Evolutionary conservation across 2,329 filamentous ascomycete species (phyloP).

Genomic region (Pseudogymnoascus pannorum): DNA sequence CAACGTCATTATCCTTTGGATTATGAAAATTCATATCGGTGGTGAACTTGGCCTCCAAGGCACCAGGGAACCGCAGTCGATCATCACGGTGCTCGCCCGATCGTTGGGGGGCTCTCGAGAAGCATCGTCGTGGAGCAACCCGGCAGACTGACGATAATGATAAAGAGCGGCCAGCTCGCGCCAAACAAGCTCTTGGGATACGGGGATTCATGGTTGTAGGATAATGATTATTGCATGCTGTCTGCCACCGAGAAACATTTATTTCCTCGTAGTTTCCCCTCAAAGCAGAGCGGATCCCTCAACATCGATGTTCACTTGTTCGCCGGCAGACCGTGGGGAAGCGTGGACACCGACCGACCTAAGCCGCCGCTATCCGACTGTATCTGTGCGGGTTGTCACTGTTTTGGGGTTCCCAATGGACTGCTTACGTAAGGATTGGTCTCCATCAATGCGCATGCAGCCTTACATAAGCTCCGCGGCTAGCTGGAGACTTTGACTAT

Average conservation of each 20-base stretch:
- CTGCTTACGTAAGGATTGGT: neutral
- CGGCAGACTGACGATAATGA: slow-evolving; percentile 7
- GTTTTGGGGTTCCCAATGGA: neutral
- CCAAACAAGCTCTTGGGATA: slow-evolving; percentile 6
- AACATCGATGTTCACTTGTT: slow-evolving; percentile 7
- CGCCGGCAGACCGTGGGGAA: slow-evolving; percentile 3
- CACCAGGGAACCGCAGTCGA: slow-evolving; percentile 69
- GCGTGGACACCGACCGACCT: slow-evolving; percentile 2
- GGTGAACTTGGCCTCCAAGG: slow-evolving; percentile 89
- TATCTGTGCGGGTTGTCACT: neutral
- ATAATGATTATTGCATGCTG: slow-evolving; percentile 8
- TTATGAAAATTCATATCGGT: slow-evolving; percentile 68
- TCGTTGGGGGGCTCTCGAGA: neutral
- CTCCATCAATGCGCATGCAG: neutral
- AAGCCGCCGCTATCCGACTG: slow-evolving; percentile 9
- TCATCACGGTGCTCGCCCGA: slow-evolving; percentile 9
- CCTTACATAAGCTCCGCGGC: slow-evolving; percentile 1
- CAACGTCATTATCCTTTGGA: slow-evolving; percentile 63
- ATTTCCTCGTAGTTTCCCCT: slow-evolving; percentile 7
- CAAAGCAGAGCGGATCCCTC: slow-evolving; percentile 9
- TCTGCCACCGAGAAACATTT: slow-evolving; percentile 6
- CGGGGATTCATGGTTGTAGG: slow-evolving; percentile 7
- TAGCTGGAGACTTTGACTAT: neutral
- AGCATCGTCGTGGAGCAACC: slow-evolving; percentile 7
- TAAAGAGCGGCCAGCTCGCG: slow-evolving; percentile 4